A percentile compares a stretch with the other conserved stretches of the same genome.
Evolutionary conservation across 768 basidiomycete species (phyloP).

Genomic region (Cystobasidium onofrii): DNA sequence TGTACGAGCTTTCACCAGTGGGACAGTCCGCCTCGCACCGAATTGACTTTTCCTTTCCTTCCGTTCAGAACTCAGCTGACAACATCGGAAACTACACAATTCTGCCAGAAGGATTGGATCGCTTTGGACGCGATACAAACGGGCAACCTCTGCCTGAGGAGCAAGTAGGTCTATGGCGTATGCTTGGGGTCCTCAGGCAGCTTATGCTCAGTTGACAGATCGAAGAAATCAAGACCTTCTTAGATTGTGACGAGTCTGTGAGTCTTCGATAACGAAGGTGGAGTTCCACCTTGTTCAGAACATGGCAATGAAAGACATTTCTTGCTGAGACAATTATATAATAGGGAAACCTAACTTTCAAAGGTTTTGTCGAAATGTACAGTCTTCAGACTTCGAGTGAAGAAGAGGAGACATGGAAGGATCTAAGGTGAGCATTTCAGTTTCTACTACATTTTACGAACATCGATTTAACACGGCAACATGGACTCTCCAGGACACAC

Average conservation of each 20-base stretch:
- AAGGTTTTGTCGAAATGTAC: constrained; percentile 14
- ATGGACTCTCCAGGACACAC: not conserved
- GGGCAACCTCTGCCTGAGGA: constrained; percentile 8
- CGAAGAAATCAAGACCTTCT: constrained; percentile 19
- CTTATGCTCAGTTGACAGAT: not conserved
- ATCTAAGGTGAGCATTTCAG: not conserved
- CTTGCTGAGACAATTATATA: not conserved
- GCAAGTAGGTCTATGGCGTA: not conserved
- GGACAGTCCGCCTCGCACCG: no score
- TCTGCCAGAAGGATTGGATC: not conserved
- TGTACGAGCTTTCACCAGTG: not conserved
- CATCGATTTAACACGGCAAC: not conserved
- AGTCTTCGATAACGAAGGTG: not conserved
- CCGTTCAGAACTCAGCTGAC: not conserved
- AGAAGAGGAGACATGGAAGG: constrained; percentile 5
- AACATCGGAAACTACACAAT: not conserved
- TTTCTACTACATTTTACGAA: not conserved
- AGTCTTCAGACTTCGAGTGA: not conserved
- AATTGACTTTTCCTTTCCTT: no score
- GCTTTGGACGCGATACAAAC: constrained; percentile 8
- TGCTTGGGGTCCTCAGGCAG: not conserved
- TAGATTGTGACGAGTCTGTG: not conserved
- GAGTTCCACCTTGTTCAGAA: not conserved
- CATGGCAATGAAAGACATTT: no score
- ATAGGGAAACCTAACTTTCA: constrained; percentile 8